Percentiles rank a stretch among this genome's conserved stretches.
Evolutionary conservation across 2,329 filamentous ascomycete species (phyloP).

Genomic region (Cladosporium sp.): DNA sequence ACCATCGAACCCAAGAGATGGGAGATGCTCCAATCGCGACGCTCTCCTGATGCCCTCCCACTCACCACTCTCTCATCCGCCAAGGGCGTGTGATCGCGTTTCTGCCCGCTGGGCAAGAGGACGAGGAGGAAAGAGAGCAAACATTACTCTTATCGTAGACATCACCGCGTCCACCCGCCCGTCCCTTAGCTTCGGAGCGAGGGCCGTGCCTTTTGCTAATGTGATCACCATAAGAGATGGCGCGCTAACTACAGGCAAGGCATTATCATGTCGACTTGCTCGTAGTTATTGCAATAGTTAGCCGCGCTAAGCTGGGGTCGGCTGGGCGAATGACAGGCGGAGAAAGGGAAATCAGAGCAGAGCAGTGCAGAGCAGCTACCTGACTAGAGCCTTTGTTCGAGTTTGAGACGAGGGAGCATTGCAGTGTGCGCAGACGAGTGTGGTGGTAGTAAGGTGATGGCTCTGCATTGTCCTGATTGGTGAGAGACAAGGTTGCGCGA

Average conservation of each 20-base stretch:
- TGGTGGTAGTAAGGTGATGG: too few relatives aligned
- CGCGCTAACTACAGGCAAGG: constrained; percentile 1
- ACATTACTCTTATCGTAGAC: not conserved
- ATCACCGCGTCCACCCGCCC: not conserved
- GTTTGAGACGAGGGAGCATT: not conserved
- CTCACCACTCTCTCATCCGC: constrained; percentile 5
- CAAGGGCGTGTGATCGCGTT: constrained; percentile 11
- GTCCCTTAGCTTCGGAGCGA: constrained; percentile 3
- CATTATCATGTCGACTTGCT: not conserved
- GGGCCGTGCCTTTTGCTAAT: constrained; percentile 2
- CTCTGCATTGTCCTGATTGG: constrained; percentile 13
- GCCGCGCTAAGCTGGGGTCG: constrained; percentile 9
- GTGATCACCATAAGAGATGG: constrained; percentile 6
- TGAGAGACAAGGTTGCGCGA: not conserved
- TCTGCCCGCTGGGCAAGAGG: too few relatives aligned
- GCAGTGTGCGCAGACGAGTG: too few relatives aligned
- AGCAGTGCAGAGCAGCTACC: too few relatives aligned
- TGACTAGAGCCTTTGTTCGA: not conserved
- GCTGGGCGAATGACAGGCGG: too few relatives aligned
- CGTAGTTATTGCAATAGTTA: not conserved
- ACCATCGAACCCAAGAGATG: constrained; percentile 1
- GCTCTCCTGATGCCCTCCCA: not conserved
- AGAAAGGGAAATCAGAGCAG: too few relatives aligned
- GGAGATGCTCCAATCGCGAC: constrained; percentile 3
- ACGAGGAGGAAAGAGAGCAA: too few relatives aligned